These are phyloP conservation scores for Eragrostis tef DNA, from an alignment of 202 grass and related monocot genomes.

Conservation along the genomic window DNA sequence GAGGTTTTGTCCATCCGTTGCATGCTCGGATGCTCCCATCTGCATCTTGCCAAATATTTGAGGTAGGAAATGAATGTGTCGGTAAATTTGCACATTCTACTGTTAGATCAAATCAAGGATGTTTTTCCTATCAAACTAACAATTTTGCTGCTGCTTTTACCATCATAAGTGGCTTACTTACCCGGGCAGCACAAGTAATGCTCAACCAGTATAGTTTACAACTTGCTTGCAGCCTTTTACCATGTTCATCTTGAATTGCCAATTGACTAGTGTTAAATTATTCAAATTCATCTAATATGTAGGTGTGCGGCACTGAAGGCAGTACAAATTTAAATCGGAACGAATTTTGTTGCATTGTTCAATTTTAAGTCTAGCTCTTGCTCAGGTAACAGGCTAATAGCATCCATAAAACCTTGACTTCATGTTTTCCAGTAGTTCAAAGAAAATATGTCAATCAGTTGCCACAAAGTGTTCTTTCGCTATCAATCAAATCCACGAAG, in stretches of 20 bases:
- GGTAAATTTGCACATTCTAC: not conserved
- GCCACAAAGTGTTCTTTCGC: not conserved
- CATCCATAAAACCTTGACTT: not conserved
- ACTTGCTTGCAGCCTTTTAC: not conserved
- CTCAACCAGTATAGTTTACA: not conserved
- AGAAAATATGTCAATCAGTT: not conserved
- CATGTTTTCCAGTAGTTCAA: conserved; percentile 23
- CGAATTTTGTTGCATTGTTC: not conserved
- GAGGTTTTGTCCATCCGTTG: conserved; percentile 15
- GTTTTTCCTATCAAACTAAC: conserved; percentile 14
- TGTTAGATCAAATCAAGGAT: conserved; percentile 17
- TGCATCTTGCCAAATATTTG: conserved; percentile 23
- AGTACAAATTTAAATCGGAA: not conserved
- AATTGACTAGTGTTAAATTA: not conserved
- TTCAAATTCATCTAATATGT: not conserved
- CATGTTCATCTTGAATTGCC: conserved; percentile 3
- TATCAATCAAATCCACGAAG: not conserved
- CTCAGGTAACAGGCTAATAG: not conserved
- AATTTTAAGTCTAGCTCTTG: conserved; percentile 20
- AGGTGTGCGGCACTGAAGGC: not conserved
- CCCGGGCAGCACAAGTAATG: not conserved
- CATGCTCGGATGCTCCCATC: conserved; percentile 12
- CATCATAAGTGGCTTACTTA: conserved; percentile 1
- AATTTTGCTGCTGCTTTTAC: not conserved
- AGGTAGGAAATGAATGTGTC: not conserved